Evolutionary conservation across 23 red algal species (phyloP), one percentile per base, ranked within the genome.

Genomic region (Gracilaria caudata): DNA sequence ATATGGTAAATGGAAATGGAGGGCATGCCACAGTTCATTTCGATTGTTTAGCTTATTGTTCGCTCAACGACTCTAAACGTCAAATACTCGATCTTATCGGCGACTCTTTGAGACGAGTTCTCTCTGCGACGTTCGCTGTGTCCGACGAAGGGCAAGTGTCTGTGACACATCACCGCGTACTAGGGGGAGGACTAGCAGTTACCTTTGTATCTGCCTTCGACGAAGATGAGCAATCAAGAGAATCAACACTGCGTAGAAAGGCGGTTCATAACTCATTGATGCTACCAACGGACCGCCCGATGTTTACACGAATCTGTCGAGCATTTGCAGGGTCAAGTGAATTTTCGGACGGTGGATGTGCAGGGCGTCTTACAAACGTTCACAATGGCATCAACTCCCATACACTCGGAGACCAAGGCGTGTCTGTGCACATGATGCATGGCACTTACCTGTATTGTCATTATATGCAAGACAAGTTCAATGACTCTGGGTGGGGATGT

Each of bases 401-500:
- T 47, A 56, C 45, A 21, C 23, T 81, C 4, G 87, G 77, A 13
- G 37, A 74, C 20, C 47, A 70, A 47, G 77, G 29, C 8, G 78
- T 91, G 0, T 33, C 77, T 25, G 63, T 82, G 40, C 77, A 80
- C 21, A 63, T 82, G 77, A 53, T 91, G 66, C 64, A 81, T 0
- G 77, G 77, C 58, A 72, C 21, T 39, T 91, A 91, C 74, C 63
- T 91, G 8, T 91, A 91, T 57, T 91, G 77, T 37, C 87, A 91
- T 61, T 91, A 91, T 43, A 44, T 80, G 63, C 87, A 91, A 63
- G 59, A 81, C 41, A 81, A 76, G 37, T 73, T 80, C 39, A 91
- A 91, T 37, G 94, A 95, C 72, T 46, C 77, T 30, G 86, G 90
- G n/a, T 98, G 95, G 95, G 95, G 95, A 61, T 98, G 95, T 73